Base-by-base conservation (phyloP, 2,329 filamentous ascomycete species). In the Stenocarpella maydis region DNA sequence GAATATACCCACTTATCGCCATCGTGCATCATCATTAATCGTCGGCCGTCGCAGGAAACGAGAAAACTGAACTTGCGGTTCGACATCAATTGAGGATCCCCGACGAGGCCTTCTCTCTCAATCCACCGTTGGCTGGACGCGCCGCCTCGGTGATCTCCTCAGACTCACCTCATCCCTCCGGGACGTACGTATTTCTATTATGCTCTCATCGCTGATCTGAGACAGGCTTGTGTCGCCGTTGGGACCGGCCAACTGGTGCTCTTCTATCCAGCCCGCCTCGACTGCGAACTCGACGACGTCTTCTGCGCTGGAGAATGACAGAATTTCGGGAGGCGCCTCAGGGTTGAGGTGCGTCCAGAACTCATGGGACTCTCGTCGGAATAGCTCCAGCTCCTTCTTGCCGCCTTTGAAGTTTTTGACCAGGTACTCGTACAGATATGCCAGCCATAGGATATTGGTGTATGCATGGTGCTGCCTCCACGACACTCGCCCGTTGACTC, bases 361-460 rank as follows among this genome's bases (percentile, higher is more conserved):
- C 76, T 89, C 86, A 66, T 76, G 79, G 1, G 86, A 89, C 50
- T 80, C 77, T 19, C 78, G 78, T 69, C 79, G 81, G 74, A 90
- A 90, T 2, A 72, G 71, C 4, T 74, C 75, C 15, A 88, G 75
- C 24, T 85, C 82, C 69, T 79, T 80, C 72, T 80, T 82, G 10
- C 81, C 79, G 6, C 87, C 86, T 14, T 73, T 71, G 72, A 87
- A 89, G 70, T 84, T 80, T 8, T 71, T 73, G 3, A 80, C 74
- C 68, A 89, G 77, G 76, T 88, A 89, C 43, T 82, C 79, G 73
- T 89, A 89, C 6, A 90, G 79, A 71, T 90, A 91, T 3, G 87
- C 86, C 50, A 91, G 81, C 89, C 89, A 91, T 21, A 91, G 79
- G 1, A 90, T 87, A 71, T 91, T 91, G 5, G 87, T 90, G 76